phyloP scores from a whole-genome alignment of 768 basidiomycete genomes.

The Russula foetens region DNA sequence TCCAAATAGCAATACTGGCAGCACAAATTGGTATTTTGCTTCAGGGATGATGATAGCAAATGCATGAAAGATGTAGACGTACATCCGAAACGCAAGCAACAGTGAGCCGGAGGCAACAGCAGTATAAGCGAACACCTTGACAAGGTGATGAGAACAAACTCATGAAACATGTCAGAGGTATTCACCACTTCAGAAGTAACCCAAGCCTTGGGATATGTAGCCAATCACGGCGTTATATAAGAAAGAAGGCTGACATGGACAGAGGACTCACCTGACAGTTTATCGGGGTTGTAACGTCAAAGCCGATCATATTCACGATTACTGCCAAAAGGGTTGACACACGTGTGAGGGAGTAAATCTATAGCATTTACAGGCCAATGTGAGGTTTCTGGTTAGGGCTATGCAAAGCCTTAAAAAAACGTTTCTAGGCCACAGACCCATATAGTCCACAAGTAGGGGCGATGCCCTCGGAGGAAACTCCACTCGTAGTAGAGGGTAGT shows the following conservation, averaged over 20 bases:
- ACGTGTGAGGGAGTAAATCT: conserved; percentile 1
- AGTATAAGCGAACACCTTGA: neutral
- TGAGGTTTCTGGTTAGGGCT: neutral
- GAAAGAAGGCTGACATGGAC: neutral
- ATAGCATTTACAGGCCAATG: neutral
- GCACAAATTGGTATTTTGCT: neutral
- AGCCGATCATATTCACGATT: neutral
- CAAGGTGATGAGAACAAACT: neutral
- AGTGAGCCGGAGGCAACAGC: neutral
- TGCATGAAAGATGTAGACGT: neutral
- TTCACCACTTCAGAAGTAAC: neutral
- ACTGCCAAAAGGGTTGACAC: neutral
- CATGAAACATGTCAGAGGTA: too few species aligned
- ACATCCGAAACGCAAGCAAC: conserved; percentile 1
- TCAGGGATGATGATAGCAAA: neutral
- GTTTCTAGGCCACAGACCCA: neutral
- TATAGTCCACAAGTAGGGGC: neutral
- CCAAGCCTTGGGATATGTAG: neutral
- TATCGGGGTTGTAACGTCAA: neutral
- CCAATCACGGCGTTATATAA: neutral
- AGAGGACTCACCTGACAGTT: conserved; percentile 3
- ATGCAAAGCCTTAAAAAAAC: neutral
- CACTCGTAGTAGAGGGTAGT: neutral
- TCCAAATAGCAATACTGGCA: neutral
- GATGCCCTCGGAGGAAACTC: neutral